Conservation (phyloP, 305 asterid species). For the Nicotiana rustica region DNA sequence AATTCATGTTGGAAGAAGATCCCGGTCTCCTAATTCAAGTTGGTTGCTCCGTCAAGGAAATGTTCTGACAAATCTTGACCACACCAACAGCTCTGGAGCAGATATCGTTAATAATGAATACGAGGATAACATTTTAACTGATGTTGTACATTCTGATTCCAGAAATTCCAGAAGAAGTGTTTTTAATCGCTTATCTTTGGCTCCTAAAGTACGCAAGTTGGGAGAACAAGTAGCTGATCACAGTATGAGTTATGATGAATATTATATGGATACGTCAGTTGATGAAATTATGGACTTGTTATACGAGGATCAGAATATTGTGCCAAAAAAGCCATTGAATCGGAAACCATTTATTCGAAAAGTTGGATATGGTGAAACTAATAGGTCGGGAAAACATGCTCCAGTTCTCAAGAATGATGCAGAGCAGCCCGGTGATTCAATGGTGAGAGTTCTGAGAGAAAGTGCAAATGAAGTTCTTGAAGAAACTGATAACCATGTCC, state of each 20-base stretch:
- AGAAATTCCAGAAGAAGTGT: constrained; percentile 59
- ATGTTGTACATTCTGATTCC: constrained; percentile 44
- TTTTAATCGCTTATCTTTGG: constrained; percentile 62
- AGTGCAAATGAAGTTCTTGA: constrained; percentile 37
- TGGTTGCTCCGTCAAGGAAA: constrained; percentile 39
- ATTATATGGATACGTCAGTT: constrained; percentile 55
- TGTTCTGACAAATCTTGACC: constrained; percentile 44
- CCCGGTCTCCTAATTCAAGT: constrained; percentile 39
- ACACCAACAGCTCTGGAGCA: constrained; percentile 30
- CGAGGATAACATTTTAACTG: constrained; percentile 39
- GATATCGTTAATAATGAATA: constrained; percentile 35
- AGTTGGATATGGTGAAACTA: constrained; percentile 41
- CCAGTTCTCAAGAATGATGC: constrained; percentile 31
- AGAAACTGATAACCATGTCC: constrained; percentile 48
- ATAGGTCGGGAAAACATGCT: constrained; percentile 39
- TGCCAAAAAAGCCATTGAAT: constrained; percentile 43
- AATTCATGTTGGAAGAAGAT: constrained; percentile 37
- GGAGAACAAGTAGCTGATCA: constrained; percentile 43
- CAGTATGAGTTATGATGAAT: constrained; percentile 35
- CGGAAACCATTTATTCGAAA: constrained; percentile 38
- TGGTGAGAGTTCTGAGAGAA: constrained; percentile 32
- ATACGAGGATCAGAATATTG: constrained; percentile 45
- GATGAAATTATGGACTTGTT: constrained; percentile 70
- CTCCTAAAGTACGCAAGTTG: constrained; percentile 32
- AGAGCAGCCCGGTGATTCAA: constrained; percentile 39